These are phyloP conservation scores for Epichloe festucae DNA, from an alignment of 2,329 filamentous ascomycete species.

Conservation along the genomic window DNA sequence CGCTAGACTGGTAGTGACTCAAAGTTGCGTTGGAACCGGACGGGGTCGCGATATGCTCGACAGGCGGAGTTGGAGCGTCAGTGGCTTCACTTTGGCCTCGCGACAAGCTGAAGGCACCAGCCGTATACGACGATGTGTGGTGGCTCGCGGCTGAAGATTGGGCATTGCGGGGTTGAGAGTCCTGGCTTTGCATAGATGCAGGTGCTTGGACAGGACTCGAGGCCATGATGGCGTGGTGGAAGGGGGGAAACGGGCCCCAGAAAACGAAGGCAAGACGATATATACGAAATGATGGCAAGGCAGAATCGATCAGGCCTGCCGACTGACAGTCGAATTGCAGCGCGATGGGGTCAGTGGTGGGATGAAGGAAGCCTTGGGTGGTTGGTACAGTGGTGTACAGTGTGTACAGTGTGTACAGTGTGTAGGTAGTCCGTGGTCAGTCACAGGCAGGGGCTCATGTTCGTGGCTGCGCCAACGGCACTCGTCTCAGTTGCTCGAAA, in stretches of 20 bases:
- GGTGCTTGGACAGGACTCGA: constrained; percentile 29
- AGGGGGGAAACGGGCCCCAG: neutral
- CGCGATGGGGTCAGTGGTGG: constrained; percentile 4
- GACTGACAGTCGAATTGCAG: constrained; percentile 1
- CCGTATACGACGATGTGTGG: constrained; percentile 18
- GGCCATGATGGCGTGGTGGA: constrained; percentile 25
- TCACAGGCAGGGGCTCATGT: constrained; percentile 15
- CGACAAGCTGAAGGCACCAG: constrained; percentile 30
- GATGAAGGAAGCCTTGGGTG: constrained; percentile 6
- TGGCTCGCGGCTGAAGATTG: constrained; percentile 13
- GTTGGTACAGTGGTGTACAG: neutral
- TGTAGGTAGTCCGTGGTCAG: too few relatives aligned
- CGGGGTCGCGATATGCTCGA: constrained; percentile 29
- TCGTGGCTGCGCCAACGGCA: too few relatives aligned
- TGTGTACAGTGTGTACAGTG: too few relatives aligned
- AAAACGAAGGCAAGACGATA: neutral
- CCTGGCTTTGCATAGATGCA: constrained; percentile 25
- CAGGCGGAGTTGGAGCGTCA: constrained; percentile 17
- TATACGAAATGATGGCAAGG: neutral
- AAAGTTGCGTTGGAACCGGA: constrained; percentile 34
- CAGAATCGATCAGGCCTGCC: neutral
- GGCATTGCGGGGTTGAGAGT: constrained; percentile 21
- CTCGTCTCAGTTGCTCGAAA: too few relatives aligned
- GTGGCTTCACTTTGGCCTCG: constrained; percentile 20
- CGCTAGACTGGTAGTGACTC: constrained; percentile 37